Conservation (phyloP, 345 rosid genomes). For the Raphanus sativus region DNA sequence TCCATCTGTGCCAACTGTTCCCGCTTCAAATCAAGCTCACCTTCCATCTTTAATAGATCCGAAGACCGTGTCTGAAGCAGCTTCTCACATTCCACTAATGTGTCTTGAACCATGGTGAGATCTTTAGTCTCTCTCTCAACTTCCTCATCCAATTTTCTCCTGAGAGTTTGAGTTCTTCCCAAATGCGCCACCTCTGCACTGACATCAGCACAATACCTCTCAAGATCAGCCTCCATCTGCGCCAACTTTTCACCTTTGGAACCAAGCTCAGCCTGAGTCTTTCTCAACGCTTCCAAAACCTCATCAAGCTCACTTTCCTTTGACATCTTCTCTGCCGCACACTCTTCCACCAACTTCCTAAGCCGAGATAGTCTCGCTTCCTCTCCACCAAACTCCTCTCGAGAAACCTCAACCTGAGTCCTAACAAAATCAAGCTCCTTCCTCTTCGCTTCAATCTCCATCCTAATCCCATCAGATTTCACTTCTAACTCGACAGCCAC, state of each 20-base stretch:
- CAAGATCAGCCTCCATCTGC: not conserved
- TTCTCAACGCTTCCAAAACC: not conserved
- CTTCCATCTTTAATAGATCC: not conserved
- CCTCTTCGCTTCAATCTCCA: not conserved
- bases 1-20: not conserved
- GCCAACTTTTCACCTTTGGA: not conserved
- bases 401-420: not conserved
- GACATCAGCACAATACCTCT: not conserved
- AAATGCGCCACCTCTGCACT: not conserved
- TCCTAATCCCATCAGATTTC: constrained; percentile 19
- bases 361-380: not conserved
- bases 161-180: not conserved
- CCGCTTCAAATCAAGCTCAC: not conserved
- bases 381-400: not conserved
- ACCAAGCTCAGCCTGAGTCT: not conserved
- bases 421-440: not conserved
- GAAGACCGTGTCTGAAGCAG: not conserved
- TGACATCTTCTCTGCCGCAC: not conserved
- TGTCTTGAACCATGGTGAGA: not conserved
- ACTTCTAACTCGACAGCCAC: not conserved
- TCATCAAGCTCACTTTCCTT: constrained; percentile 8
- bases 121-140: not conserved
- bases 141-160: not conserved
- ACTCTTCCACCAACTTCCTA: constrained; percentile 12
- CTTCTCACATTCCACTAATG: not conserved